Percentiles rank a stretch among this genome's conserved stretches.
phyloP scores from a whole-genome alignment of 257 asterid species.

The Nicotiana obtusifolia region DNA sequence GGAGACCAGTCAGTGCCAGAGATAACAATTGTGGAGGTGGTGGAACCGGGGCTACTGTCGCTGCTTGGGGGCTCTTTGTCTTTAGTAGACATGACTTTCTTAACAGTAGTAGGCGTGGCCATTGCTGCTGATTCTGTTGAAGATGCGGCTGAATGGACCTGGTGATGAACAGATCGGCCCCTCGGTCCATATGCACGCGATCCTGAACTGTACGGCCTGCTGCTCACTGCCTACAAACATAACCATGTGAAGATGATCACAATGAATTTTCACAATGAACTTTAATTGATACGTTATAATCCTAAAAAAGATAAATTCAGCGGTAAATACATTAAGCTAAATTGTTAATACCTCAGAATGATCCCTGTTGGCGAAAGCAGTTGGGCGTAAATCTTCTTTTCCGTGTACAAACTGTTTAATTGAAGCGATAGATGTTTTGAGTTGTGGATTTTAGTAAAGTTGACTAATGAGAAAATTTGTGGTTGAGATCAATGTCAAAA shows the following conservation, averaged over 20 bases:
- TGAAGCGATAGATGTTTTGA: neutral
- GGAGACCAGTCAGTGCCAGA: conserved; percentile 50
- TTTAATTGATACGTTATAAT: neutral
- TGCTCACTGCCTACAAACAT: conserved; percentile 38
- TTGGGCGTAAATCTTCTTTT: conserved; percentile 46
- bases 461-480: neutral
- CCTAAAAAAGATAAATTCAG: neutral
- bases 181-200: conserved; percentile 40
- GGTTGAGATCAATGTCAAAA: conserved; percentile 5
- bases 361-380: conserved; percentile 32
- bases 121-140: neutral
- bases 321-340: neutral
- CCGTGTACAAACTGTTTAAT: conserved; percentile 54
- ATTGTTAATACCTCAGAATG: conserved; percentile 42
- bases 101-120: neutral
- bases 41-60: conserved; percentile 17
- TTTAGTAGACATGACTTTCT: neutral
- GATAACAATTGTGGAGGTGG: conserved; percentile 6
- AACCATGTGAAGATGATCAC: conserved; percentile 2
- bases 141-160: conserved; percentile 20
- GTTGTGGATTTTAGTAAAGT: neutral
- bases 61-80: conserved; percentile 2
- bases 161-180: conserved; percentile 29
- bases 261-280: neutral
- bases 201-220: conserved; percentile 34